Conservation (phyloP, 2,329 filamentous ascomycete genomes). For the Cladorrhinum sp. region DNA sequence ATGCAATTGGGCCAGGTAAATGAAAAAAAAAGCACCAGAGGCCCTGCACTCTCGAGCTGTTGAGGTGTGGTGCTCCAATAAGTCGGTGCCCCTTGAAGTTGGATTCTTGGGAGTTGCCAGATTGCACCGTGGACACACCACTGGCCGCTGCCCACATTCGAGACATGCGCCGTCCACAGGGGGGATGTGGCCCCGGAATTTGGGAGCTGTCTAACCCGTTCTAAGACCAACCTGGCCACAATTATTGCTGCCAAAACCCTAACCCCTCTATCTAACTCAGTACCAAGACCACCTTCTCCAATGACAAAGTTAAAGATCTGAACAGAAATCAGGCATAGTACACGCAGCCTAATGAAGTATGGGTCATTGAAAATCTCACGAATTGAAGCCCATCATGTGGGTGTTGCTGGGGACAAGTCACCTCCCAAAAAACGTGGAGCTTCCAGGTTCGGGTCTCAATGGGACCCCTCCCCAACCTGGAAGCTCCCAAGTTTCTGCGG, state of each 20-base stretch:
- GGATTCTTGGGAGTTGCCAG: conserved; percentile 28
- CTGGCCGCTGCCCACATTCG: conserved; percentile 9
- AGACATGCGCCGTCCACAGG: conserved; percentile 20
- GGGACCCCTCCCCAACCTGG: neutral
- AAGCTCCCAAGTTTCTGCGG: neutral
- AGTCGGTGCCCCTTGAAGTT: conserved; percentile 13
- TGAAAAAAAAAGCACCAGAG: conserved; percentile 14
- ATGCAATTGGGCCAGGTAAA: conserved; percentile 15
- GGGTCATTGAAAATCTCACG: too few relatives aligned
- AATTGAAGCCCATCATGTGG: neutral
- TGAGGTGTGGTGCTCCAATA: conserved; percentile 11
- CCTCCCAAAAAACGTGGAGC: neutral
- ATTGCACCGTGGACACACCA: conserved; percentile 25
- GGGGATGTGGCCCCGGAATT: conserved; percentile 20
- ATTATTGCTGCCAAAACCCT: neutral
- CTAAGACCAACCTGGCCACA: neutral
- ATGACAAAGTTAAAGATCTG: neutral
- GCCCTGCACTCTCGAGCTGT: conserved; percentile 17
- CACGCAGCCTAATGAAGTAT: too few relatives aligned
- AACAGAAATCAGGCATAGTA: neutral
- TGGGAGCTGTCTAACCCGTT: conserved; percentile 12
- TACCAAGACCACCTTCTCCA: neutral
- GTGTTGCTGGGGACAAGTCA: neutral
- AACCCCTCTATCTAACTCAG: neutral
- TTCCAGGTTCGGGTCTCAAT: neutral